These are phyloP conservation scores for Lodderomyces parapsilosis DNA, from an alignment of 1,139 yeast genomes.

Conservation along the genomic window DNA sequence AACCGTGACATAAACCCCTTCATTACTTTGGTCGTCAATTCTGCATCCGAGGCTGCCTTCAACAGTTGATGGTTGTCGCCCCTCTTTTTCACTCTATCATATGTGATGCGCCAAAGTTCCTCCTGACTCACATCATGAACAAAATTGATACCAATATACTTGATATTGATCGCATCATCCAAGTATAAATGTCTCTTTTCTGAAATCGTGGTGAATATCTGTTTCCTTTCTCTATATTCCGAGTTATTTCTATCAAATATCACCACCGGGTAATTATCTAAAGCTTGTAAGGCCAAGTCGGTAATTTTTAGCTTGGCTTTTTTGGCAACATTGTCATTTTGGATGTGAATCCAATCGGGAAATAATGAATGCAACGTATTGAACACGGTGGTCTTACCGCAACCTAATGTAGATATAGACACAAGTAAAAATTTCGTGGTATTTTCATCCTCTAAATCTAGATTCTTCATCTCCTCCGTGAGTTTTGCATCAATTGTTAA, in stretches of 20 bases:
- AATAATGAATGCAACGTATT: constrained; percentile 55
- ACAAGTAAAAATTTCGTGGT: constrained; percentile 57
- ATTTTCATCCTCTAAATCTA: constrained; percentile 11
- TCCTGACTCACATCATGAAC: constrained; percentile 26
- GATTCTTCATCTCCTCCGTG: constrained; percentile 13
- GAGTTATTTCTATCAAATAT: constrained; percentile 86
- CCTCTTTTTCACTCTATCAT: constrained; percentile 57
- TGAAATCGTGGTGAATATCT: constrained; percentile 57
- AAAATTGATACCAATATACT: constrained; percentile 71
- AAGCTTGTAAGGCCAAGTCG: constrained; percentile 43
- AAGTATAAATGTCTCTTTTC: constrained; percentile 35
- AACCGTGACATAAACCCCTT: constrained; percentile 69
- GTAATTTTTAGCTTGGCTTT: constrained; percentile 54
- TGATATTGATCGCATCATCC: constrained; percentile 30
- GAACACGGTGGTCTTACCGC: constrained; percentile 90
- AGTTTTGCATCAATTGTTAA: constrained; percentile 23
- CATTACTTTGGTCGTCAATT: constrained; percentile 59
- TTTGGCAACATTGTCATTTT: constrained; percentile 71
- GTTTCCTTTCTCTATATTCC: constrained; percentile 64
- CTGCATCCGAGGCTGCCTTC: constrained; percentile 45
- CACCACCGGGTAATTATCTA: constrained; percentile 46
- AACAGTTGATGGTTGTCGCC: constrained; percentile 94
- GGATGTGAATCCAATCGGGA: constrained; percentile 74
- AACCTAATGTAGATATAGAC: constrained; percentile 89
- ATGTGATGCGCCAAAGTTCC: constrained; percentile 52